Evolutionary conservation across 2,329 filamentous ascomycete species (phyloP).

Genomic region (Aureobasidium sp.): DNA sequence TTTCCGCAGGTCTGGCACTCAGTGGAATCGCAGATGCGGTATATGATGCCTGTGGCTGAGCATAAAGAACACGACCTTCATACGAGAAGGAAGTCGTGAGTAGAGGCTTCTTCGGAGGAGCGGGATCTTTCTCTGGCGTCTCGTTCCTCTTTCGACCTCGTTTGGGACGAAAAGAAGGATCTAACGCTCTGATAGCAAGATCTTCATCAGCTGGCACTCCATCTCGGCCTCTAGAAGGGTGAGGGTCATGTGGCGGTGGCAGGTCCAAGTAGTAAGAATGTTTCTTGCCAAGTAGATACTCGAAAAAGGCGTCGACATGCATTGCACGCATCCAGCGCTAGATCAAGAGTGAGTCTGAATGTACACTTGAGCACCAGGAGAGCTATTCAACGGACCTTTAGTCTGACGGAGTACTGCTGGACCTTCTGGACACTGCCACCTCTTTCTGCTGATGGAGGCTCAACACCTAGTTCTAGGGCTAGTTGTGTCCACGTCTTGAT

Average conservation of each 20-base stretch:
- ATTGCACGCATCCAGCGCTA: slow-evolving; percentile 89
- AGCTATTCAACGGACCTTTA: slow-evolving; percentile 58
- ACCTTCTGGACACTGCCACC: slow-evolving; percentile 82
- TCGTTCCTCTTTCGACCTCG: slow-evolving; percentile 46
- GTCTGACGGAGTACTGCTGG: slow-evolving; percentile 84
- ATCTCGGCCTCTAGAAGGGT: slow-evolving; percentile 62
- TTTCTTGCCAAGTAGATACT: slow-evolving; percentile 71
- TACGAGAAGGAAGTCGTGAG: slow-evolving; percentile 11
- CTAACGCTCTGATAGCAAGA: slow-evolving; percentile 72
- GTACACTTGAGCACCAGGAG: neutral
- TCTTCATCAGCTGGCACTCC: slow-evolving; percentile 82
- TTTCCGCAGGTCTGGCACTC: slow-evolving; percentile 47
- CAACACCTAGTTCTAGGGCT: slow-evolving; percentile 79
- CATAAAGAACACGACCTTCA: slow-evolving; percentile 17
- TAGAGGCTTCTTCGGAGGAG: slow-evolving; percentile 20
- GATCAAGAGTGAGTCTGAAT: neutral
- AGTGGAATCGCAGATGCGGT: slow-evolving; percentile 46
- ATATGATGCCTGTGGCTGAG: slow-evolving; percentile 41
- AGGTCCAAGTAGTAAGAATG: slow-evolving; percentile 76
- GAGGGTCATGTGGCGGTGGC: slow-evolving; percentile 56
- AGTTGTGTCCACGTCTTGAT: slow-evolving; percentile 91
- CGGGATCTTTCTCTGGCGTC: slow-evolving; percentile 14
- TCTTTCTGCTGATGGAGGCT: slow-evolving; percentile 72
- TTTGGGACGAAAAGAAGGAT: slow-evolving; percentile 65
- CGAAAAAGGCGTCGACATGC: slow-evolving; percentile 92